Evolutionary conservation across 2,329 filamentous ascomycete genomes (phyloP), one percentile per base, ranked within the genome.

Genomic region (Blumeriella jaapii): DNA sequence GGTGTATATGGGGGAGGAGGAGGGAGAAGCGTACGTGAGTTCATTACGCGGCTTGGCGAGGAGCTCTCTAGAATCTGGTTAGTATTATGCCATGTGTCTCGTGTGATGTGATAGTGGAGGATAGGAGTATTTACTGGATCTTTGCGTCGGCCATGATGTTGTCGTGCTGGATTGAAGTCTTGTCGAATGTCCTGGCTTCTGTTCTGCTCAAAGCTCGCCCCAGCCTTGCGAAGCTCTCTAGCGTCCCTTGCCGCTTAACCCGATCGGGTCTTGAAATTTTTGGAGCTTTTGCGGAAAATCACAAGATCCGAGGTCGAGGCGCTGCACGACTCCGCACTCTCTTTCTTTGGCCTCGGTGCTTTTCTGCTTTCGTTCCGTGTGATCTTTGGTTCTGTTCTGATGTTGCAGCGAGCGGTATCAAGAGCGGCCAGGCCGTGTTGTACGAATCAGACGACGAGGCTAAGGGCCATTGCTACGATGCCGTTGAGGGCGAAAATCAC

Each of bases 11-110:
- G 18, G 5, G 17, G 6, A 5, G 18, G 12, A 12, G 25, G 25
- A 10, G 35, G 24, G 27, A 28, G 38, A 15, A 25, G 71, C 80
- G 52, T 76, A 93, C 85, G 86, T 94, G 63, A 94, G 80, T 59
- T 95, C 87, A 55, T 71, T 76, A 62, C 85, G 83, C 48, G 84
- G 78, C 71, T 94, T 94, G 60, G 74, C 78, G 48, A 93, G 75
- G 55, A 94, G 76, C 61, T 94, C 86, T 63, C 85, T 93, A 58
- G 41, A 40, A 11, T 25, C 13, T 2, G 19, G 28, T 55, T 50
- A 54, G 51, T 29, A 24, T 4, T 4, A n/a, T n/a, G n/a, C n/a
- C n/a, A n/a, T n/a, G n/a, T n/a, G n/a, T n/a, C n/a, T n/a, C n/a
- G n/a, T n/a, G n/a, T n/a, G n/a, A n/a, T 23, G 20, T 23, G 6